Evolutionary conservation across 2,329 filamentous ascomycete genomes (phyloP), one percentile per base, ranked within the genome.

Genomic region (Epichloe gansuensis): DNA sequence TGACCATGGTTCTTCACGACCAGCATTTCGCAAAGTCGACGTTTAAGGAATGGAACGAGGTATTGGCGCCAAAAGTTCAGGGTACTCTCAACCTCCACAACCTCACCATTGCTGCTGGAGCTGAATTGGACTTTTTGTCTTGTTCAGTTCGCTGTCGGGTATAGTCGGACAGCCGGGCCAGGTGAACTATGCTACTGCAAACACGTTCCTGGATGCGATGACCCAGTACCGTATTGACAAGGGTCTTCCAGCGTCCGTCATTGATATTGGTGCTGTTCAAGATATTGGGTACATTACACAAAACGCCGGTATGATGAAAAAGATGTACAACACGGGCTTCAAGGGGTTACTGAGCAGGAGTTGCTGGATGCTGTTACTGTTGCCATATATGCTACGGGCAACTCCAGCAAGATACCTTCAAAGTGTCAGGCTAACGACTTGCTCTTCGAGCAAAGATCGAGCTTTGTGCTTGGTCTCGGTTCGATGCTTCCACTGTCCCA

Each of bases 111-210:
- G 37, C 25, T 2, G 39, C 8, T 11, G 46, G 7, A 23, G 6
- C 7, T 13, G 15, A 50, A 5, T 59, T 70, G 1, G 66, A 70
- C 51, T 72, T 75, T 71, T 74, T 49, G 53, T 66, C 23, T 54
- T 68, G 23, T 60, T 64, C 43, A 63, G 60, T 8, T 74, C 72
- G 2, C 56, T 69, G 6, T 62, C 62, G 0, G 65, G 63, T 13
- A 57, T 68, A 13, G 55, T 69, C 3, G 71, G 67, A 7, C 62
- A 65, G 21, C 55, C 60, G 1, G 65, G 62, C 0, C 72, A 74
- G 54, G 63, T 65, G 48, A 73, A 71, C 57, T 76, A 76, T 55
- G 60, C 65, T 5, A 65, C 67, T 1, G 69, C 60, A 7, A 72
- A 72, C 55, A 61, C 63, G n/a, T 74, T 67, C 57, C 59, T 69